Evolutionary conservation across 2,329 filamentous ascomycete genomes (phyloP), one percentile per base, ranked within the genome.

Genomic region (Colletotrichum sp.): DNA sequence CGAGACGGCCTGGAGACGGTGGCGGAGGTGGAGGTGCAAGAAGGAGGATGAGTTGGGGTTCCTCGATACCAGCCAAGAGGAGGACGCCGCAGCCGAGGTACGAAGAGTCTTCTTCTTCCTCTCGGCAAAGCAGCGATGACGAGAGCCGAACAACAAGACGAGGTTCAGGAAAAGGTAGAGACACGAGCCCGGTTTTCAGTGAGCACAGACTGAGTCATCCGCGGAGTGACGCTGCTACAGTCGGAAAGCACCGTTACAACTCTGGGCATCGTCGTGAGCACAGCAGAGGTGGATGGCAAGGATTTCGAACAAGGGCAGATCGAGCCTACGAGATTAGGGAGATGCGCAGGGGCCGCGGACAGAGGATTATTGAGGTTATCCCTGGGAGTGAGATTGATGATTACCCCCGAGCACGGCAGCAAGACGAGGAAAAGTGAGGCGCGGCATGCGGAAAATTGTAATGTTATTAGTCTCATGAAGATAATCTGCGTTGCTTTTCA

Each of bases 351-450:
- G 74, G 71, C 3, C 26, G 48, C 3, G 70, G 71, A 5, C 74
- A 60, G 9, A 69, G 70, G 60, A 52, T 76, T 4, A 39, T 76
- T 12, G 74, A 76, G 21, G 71, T 76, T 6, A 76, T 74, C 16
- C 65, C 74, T 21, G 71, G 34, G 18, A 73, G 71, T 7, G 74
- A 74, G 13, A 26, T 76, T 60, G 71, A 60, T 18, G 39, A 76
- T 6, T 69, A 34, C 28, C 21, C 32, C 1, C 64, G 36, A 8
- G 26, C 28, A 7, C n/a, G 52, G 28, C 57, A 65, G 13, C 48
- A 48, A 12, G 21, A 9, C 13, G 59, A 52, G 7, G 59, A 39
- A 6, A 52, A 66, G 2, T 68, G 28, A 68, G 6, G n/a, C 10
- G 2, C 43, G 2, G 43, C 6, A 9, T 13, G 2, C 6, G 10